phyloP scores from a whole-genome alignment of 345 rosid genomes.

The Citrus australasica region DNA sequence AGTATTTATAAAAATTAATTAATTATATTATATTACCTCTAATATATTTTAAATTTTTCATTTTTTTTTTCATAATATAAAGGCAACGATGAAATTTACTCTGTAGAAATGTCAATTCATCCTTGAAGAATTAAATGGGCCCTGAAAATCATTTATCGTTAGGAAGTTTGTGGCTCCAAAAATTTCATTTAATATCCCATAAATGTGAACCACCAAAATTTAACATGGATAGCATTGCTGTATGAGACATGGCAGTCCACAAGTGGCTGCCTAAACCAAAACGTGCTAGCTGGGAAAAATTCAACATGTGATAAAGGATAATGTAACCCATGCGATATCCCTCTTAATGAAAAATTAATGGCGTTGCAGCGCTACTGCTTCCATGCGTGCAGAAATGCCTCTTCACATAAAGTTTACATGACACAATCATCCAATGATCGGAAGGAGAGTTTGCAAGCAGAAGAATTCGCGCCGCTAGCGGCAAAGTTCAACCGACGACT shows the following conservation, averaged over 20 bases:
- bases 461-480: constrained; percentile 63
- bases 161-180: not conserved
- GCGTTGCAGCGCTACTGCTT: constrained; percentile 18
- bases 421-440: constrained; percentile 40
- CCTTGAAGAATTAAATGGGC: not conserved
- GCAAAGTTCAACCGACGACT: constrained; percentile 62
- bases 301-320: not conserved
- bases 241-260: not conserved
- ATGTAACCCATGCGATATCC: not conserved
- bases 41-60: too few species aligned
- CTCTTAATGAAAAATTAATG: constrained; percentile 9
- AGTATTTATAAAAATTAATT: too few species aligned
- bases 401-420: constrained; percentile 22
- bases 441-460: constrained; percentile 34
- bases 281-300: not conserved
- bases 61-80: not conserved
- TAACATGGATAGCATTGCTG: constrained; percentile 12
- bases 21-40: too few species aligned
- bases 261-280: not conserved
- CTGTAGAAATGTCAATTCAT: not conserved
- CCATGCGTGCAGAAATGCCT: constrained; percentile 3
- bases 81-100: not conserved
- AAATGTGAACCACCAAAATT: constrained; percentile 21
- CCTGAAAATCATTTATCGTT: not conserved
- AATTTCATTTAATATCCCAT: not conserved